Base-by-base conservation (phyloP, 2,329 filamentous ascomycete species). In the Monosporascus sp. region DNA sequence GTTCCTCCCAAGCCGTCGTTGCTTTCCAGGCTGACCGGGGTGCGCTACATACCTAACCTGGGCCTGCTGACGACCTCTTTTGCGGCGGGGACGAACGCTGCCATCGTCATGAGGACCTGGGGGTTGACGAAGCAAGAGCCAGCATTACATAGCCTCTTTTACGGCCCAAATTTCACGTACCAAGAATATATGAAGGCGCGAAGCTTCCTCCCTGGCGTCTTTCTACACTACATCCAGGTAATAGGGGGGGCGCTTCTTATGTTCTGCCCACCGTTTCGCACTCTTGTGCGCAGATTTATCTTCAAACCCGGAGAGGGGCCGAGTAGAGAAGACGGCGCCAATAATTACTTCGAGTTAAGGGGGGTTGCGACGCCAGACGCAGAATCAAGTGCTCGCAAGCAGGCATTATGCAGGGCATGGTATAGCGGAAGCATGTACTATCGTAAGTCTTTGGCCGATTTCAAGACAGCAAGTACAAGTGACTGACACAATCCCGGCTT, bases 351-450 rank as follows among this genome's bases (percentile, higher is more conserved):
- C 27, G 82, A 86, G 64, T 88, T 83, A 63, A 77, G 81, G 14
- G 85, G 78, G 5, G 73, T 89, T 20, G 88, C 80, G 1, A 75
- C 73, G n/a, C 82, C 85, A 0, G 85, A 88, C 59, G 51, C 70
- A 51, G 55, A 68, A 65, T 52, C 62, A 47, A 55, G 52, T 5
- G 57, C 57, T 5, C 64, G 64, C 15, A 73, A 82, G 69, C 74
- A 78, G 60, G 85, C 81, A 0, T 78, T 76, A 48, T 79, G 76
- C 50, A 77, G 76, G 50, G 77, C 82, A 41, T 73, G 75, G 59
- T 84, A 76, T 58, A 68, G 76, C 4, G 86, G 87, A 3, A 80
- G 80, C 60, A 74, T 84, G 65, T 93, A 92, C 67, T 70, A 73
- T n/a, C 69, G 82, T 86, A 66, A 79, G 83, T 58, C 15, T 36